Conservation (phyloP, 1,139 yeast genomes). For the Yamadazyma epiphylla region DNA sequence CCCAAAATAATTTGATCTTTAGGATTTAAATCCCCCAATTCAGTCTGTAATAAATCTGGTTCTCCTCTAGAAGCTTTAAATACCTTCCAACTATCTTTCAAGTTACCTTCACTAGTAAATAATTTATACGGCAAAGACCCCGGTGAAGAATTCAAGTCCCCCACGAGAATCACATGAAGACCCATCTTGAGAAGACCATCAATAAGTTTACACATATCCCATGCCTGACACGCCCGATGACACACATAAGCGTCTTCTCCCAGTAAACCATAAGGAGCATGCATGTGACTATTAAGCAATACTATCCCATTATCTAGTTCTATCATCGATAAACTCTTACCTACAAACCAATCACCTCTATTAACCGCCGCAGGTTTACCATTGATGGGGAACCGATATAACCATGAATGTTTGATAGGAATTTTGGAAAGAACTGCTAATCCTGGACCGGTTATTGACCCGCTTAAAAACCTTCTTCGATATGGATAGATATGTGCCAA, state of each 20-base stretch:
- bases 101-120: slow-evolving; percentile 64
- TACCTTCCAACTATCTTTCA: slow-evolving; percentile 82
- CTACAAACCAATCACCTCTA: slow-evolving; percentile 97
- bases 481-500: slow-evolving; percentile 56
- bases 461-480: slow-evolving; percentile 70
- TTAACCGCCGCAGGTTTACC: slow-evolving; percentile 93
- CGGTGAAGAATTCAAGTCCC: slow-evolving; percentile 88
- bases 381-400: slow-evolving; percentile 84
- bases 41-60: slow-evolving; percentile 18
- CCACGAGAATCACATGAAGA: slow-evolving; percentile 82
- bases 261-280: slow-evolving; percentile 81
- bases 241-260: slow-evolving; percentile 92
- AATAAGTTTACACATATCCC: slow-evolving; percentile 81
- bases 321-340: slow-evolving; percentile 83
- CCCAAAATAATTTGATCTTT: slow-evolving; percentile 65
- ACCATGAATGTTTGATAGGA: slow-evolving; percentile 75
- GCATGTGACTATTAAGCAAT: slow-evolving; percentile 89
- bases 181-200: slow-evolving; percentile 66
- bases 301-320: slow-evolving; percentile 65
- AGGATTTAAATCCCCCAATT: slow-evolving; percentile 53
- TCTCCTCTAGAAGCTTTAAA: slow-evolving; percentile 41
- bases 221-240: slow-evolving; percentile 92
- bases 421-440: slow-evolving; percentile 77
- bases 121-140: slow-evolving; percentile 79
- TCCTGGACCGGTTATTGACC: slow-evolving; percentile 92